Base-by-base conservation (phyloP, 768 basidiomycete genomes). In the Trametes cingulata region DNA sequence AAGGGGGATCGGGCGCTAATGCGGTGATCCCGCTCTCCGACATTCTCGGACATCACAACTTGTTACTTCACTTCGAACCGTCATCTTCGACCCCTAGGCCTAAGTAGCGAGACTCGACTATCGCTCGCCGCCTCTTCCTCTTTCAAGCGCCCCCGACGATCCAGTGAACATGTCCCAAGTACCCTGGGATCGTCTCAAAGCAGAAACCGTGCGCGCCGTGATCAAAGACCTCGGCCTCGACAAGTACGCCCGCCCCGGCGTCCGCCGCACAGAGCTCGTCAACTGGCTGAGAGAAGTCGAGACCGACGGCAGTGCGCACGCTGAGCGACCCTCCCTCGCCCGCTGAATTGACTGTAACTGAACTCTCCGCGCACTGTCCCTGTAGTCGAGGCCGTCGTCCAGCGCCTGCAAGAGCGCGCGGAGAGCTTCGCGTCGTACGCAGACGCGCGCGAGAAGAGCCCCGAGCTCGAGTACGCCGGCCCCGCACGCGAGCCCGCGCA, bases 101-200 rank as follows among this genome's bases (percentile, higher is more conserved):
- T 33, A 33, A n/a, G n/a, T 33, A 33, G 29, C 29, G 29, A 33
- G 10, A 10, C 4, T 14, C 39, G 14, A 40, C 5, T 6, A 14
- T 14, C 14, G 39, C 39, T 14, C n/a, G 14, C 14, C 39, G n/a
- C n/a, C 13, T 46, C n/a, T 35, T 22, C n/a, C n/a, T n/a, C n/a
- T n/a, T n/a, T n/a, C n/a, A n/a, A n/a, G n/a, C n/a, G n/a, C n/a
- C n/a, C n/a, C n/a, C n/a, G 35, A 7, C 17, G 47, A 27, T n/a
- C 29, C 6, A 19, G 47, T 19, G 0, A 60, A 25, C 9, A 54
- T 54, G 53, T 59, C 66, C 24, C 51, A 63, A 20, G 61, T 71
- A 24, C 70, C 70, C 24, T 71, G 70, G 70, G 67, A 64, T 12
- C 53, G 43, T 12, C 56, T 71, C 42, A 67, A 64, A 29, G 59